Evolutionary conservation across 768 basidiomycete species (phyloP).

Genomic region (Lentinula boryana): DNA sequence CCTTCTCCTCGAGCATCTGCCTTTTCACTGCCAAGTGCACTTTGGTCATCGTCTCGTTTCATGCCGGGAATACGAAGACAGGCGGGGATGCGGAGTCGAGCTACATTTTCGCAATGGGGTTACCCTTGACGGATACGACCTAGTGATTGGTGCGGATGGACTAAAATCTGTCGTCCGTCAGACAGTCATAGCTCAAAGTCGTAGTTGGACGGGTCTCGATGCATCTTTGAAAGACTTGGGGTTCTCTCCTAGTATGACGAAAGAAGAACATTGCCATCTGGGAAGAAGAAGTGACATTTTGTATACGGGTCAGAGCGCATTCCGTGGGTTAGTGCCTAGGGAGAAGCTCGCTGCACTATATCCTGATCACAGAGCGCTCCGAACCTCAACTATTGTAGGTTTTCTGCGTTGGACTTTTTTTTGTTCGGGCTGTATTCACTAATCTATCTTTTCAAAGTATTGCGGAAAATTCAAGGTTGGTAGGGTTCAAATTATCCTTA

Average conservation of each 20-base stretch:
- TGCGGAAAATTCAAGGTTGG: conserved; percentile 21
- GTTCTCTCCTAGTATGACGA: not conserved
- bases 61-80: conserved; percentile 13
- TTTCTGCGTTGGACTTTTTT: conserved; percentile 10
- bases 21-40: conserved; percentile 14
- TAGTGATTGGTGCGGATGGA: conserved; percentile 37
- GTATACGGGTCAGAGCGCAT: conserved; percentile 35
- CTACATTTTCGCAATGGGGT: conserved; percentile 40
- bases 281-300: conserved; percentile 18
- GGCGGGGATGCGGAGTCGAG: conserved; percentile 9
- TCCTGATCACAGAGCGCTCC: conserved; percentile 17
- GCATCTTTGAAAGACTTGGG: conserved; percentile 15
- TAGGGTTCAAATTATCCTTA: not conserved
- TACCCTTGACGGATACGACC: conserved; percentile 35
- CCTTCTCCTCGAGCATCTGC: conserved; percentile 16
- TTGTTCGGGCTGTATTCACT: not conserved
- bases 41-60: conserved; percentile 23
- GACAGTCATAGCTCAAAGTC: not conserved
- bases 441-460: not conserved
- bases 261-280: conserved; percentile 11
- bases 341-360: conserved; percentile 19
- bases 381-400: conserved; percentile 17
- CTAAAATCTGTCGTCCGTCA: conserved; percentile 25
- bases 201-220: too few species aligned
- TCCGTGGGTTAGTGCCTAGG: conserved; percentile 30